Percentiles rank a stretch among this genome's conserved stretches.
Evolutionary conservation across 495 filamentous ascomycete species (phyloP).

Genomic region (Bacidia gigantensis): DNA sequence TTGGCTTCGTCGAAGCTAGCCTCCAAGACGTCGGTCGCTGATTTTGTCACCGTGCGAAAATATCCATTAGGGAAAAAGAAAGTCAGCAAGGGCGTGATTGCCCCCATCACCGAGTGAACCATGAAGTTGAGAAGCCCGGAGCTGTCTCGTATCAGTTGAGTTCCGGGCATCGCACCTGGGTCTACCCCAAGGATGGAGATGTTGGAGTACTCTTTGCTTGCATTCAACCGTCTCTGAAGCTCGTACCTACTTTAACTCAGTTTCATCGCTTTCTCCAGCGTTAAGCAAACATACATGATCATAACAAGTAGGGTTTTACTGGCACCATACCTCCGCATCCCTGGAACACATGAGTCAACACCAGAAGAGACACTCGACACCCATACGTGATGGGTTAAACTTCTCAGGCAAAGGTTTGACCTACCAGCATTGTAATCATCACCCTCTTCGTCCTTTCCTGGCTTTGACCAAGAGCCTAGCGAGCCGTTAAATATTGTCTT

Average conservation of each 20-base stretch:
- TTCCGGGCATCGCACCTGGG: neutral
- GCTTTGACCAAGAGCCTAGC: neutral
- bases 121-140: neutral
- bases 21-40: neutral
- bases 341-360: neutral
- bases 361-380: too few relatives aligned
- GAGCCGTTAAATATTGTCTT: constrained; percentile 1
- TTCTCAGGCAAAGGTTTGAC: neutral
- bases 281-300: constrained; percentile 1
- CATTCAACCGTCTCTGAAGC: neutral
- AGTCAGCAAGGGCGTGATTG: neutral
- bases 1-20: neutral
- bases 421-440: neutral
- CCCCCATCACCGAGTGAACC: neutral
- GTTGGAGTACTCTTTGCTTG: neutral
- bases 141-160: neutral
- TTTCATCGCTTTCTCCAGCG: too few relatives aligned
- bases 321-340: constrained; percentile 2
- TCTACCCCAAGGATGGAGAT: neutral
- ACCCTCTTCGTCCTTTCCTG: neutral
- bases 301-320: constrained; percentile 4
- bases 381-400: neutral
- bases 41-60: neutral
- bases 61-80: neutral
- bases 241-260: neutral